A percentile compares a stretch with the other conserved stretches of the same genome.
phyloP scores from a whole-genome alignment of 331 rosid species.

The Cydonia oblonga region DNA sequence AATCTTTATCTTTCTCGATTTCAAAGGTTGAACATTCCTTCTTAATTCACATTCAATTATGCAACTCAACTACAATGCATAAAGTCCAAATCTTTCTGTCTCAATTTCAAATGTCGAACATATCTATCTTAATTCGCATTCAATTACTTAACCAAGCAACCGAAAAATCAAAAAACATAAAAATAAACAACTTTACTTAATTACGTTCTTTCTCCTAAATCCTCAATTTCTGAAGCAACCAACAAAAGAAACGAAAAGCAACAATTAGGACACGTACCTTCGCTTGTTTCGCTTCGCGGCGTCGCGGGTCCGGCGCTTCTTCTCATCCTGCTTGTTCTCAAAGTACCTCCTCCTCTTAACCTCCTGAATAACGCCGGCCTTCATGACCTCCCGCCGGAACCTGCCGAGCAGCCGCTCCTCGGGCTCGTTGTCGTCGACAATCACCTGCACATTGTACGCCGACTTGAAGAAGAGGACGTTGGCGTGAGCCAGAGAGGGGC shows the following conservation, averaged over 20 bases:
- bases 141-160: not conserved
- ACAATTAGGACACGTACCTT: constrained; percentile 17
- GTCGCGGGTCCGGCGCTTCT: constrained; percentile 63
- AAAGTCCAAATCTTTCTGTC: not conserved
- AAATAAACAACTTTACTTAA: not conserved
- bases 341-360: constrained; percentile 52
- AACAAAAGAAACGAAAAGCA: not conserved
- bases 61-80: not conserved
- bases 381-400: constrained; percentile 75
- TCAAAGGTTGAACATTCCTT: no score
- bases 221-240: not conserved
- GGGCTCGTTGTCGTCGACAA: constrained; percentile 63
- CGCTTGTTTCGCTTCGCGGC: constrained; percentile 73
- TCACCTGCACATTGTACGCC: constrained; percentile 59
- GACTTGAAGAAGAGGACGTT: constrained; percentile 42
- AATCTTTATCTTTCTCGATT: no score
- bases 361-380: constrained; percentile 71
- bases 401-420: constrained; percentile 63
- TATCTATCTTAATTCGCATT: not conserved
- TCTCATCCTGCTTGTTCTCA: constrained; percentile 63
- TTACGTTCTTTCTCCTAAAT: not conserved
- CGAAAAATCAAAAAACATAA: not conserved
- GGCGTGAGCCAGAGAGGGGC: constrained; percentile 48
- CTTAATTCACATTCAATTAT: no score
- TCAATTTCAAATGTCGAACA: not conserved